Evolutionary conservation across 768 basidiomycete genomes (phyloP), one percentile per base, ranked within the genome.

Genomic region (Mycena pura): DNA sequence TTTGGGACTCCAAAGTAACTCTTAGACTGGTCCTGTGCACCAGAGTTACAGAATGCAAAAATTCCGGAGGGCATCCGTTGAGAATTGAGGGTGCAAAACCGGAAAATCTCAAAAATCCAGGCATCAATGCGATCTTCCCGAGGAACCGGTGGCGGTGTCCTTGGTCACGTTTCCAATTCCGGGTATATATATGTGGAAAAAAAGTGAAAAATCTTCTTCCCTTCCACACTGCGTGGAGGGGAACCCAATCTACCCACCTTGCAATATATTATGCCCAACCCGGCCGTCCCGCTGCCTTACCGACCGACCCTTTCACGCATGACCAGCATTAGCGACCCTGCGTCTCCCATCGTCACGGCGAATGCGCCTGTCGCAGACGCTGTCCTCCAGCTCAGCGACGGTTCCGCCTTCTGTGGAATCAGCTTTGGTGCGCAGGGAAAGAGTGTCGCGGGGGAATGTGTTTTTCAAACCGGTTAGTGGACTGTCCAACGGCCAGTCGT

Each of bases 381-480:
- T 0, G 87, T 98, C 45, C 81, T 99, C 59, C 95, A 99, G 77
- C 83, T 99, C 62, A 84, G 84, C 46, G 96, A 99, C 76, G 96
- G 96, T 3, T 86, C 93, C 54, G 89, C 91, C 1, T 93, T 87
- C 70, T 82, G 90, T 57, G 97, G 97, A 32, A 88, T 92, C 73
- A 94, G 91, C 71, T 99, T 99, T 72, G 97, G 97, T 70, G 95
- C 94, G 5, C 85, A 93, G 68, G 86, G 84, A 44, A 96, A 94
- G 77, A 95, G 93, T 71, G 83, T 96, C 29, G 85, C 96, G 17
- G 97, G 97, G 69, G 97, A 99, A 85, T 99, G 97, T 76, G 97
- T 99, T 71, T 99, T 99, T 80, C 96, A 98, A 81, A 99, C 97
- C 38, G 97, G 97, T 96, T 71, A 74, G 90, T 70, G 40, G 53